Base-by-base conservation (phyloP, 129 eudicot species). In the sunflower (Helianthus annuus) region DNA sequence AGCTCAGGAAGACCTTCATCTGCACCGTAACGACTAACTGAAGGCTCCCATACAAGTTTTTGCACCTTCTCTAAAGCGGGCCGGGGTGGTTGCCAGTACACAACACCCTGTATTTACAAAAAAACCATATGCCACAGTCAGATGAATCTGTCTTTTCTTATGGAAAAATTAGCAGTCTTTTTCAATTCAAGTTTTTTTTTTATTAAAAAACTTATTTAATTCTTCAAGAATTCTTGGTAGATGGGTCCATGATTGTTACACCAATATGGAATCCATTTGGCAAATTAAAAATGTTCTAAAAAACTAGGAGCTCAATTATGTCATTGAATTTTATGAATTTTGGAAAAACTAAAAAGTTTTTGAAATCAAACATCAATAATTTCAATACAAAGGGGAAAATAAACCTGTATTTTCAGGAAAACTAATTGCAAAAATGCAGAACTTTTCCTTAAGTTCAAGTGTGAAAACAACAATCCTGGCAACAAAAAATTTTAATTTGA, bases 1-100 rank as follows among this genome's bases (percentile, higher is more conserved):
- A 95, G 91, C 81, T 90, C 99, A 38, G 95, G 92, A 68, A 94
- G 85, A 78, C 99, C 99, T 80, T 95, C 99, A 78, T 90, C 95
- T 15, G 96, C 89, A 79, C 99, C 99, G 78, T 95, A 90, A 19
- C 95, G 86, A 83, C 99, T 90, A 39, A 88, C 46, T 69, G 89
- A 83, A 78, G 99, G 99, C 29, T 91, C 97, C 83, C 83, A 88
- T 11, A 95, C 87, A 68, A 83, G 85, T 46, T 95, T 76, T 70
- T 83, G 81, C 74, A 88, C 96, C 69, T 86, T 91, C 53, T 90
- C 91, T 67, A 95, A 80, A 19, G 99, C 97, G 48, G 70, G 75
- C 48, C 82, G 85, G 12, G 97, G 99, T 60, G 99, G 99, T 78
- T 84, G 92, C 99, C 99, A 95, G 56, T 91, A 83, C 74, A 95